Base-by-base conservation (phyloP, 192 early-diverging fungal genomes). In the Diversispora epigaea region DNA sequence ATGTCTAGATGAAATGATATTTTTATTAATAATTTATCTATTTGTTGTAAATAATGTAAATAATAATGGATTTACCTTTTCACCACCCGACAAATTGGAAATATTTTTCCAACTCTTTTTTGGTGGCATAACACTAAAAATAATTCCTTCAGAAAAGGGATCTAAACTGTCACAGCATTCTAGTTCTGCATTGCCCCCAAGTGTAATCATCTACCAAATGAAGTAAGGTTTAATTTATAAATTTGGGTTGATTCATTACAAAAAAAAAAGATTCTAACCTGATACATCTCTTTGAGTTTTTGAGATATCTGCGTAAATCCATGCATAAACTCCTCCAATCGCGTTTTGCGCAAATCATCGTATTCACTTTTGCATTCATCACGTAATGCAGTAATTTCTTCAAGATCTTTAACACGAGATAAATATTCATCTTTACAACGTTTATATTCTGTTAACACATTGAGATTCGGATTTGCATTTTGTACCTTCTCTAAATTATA, bases 101-200 rank as follows among this genome's bases (percentile, higher is more conserved):
- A 99, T 99, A 84, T 98, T 98, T 79, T 97, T 98, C 98, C 98
- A 99, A 57, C 93, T 95, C 85, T 99, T 98, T 80, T 96, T 97
- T 62, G 98, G 98, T 22, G 98, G 98, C 98, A 98, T 98, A 7
- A 99, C 98, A 78, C 91, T 93, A 78, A 99, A 99, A 43, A 98
- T 87, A 52, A 99, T 92, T 39, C 98, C 98, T 80, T 99, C 98
- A 12, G 96, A 97, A 81, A 99, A 99, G 1, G 98, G 98, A 80
- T 99, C 98, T 83, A 99, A 81, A 77, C 88, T 91, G 76, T 99
- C 98, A 6, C 98, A 96, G 43, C 98, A 84, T 80, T 99, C 98
- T 43, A 99, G 85, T 82, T 99, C 98, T 0, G 98, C 96, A 78
- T 98, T 98, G 15, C 98, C 98, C 41, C 98, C 98, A 17, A 98